Conservation (phyloP, 116 monocot genomes). For the Zostera marina region DNA sequence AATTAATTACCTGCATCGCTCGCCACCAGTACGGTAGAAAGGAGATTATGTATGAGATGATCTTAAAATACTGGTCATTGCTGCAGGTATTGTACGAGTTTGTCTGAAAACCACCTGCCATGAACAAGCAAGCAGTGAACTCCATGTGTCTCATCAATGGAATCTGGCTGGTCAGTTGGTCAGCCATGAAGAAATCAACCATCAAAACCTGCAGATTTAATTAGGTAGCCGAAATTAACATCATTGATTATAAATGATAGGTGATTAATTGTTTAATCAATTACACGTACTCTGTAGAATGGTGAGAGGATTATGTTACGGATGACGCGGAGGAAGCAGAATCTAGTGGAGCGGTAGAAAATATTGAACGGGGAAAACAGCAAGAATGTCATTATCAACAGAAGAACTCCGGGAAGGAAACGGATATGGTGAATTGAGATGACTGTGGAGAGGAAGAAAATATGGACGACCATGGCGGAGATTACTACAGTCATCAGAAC, state of each 20-base stretch:
- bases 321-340: constrained; percentile 59
- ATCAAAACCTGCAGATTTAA: constrained; percentile 59
- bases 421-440: constrained; percentile 22
- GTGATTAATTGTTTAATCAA: not conserved
- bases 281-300: constrained; percentile 53
- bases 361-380: constrained; percentile 79
- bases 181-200: constrained; percentile 99
- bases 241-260: not conserved
- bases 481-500: constrained; percentile 77
- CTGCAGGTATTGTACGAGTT: constrained; percentile 54
- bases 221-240: too few relatives aligned
- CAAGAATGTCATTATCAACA: constrained; percentile 39
- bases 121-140: constrained; percentile 84
- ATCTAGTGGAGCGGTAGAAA: constrained; percentile 70
- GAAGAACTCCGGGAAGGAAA: constrained; percentile 44
- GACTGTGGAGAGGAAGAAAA: constrained; percentile 32
- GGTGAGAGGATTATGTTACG: constrained; percentile 75
- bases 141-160: constrained; percentile 86
- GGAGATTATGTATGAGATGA: constrained; percentile 58
- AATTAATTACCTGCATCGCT: constrained; percentile 77
- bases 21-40: constrained; percentile 97
- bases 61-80: constrained; percentile 44
- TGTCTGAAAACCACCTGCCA: constrained; percentile 29
- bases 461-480: constrained; percentile 53
- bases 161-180: constrained; percentile 96